These are phyloP conservation scores for Kodamaea laetipori DNA, from an alignment of 805 yeast genomes.

Conservation along the genomic window DNA sequence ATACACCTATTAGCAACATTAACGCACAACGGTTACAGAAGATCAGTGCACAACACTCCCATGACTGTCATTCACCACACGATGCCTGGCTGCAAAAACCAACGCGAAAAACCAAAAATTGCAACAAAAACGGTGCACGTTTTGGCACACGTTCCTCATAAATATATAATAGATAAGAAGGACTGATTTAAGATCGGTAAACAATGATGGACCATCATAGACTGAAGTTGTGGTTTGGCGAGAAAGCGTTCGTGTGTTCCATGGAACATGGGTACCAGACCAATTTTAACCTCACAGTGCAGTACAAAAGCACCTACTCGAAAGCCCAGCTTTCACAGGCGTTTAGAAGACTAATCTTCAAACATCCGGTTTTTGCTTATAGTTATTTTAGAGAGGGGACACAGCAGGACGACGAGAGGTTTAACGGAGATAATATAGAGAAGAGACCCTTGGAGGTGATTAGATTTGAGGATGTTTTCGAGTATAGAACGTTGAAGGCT, in stretches of 20 bases:
- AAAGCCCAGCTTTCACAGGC: slow-evolving; percentile 11
- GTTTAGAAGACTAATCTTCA: slow-evolving; percentile 8
- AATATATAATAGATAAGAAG: slow-evolving; percentile 6
- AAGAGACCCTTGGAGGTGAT: slow-evolving; percentile 7
- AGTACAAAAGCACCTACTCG: slow-evolving; percentile 4
- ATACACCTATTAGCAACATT: too few species aligned
- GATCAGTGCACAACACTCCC: too few species aligned
- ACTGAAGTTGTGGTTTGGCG: slow-evolving; percentile 12
- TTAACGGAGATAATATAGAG: slow-evolving; percentile 10
- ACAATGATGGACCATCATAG: slow-evolving; percentile 8
- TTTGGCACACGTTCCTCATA: slow-evolving; percentile 9
- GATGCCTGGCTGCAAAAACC: slow-evolving; percentile 4
- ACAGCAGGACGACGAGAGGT: slow-evolving; percentile 8
- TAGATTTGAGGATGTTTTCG: slow-evolving; percentile 10
- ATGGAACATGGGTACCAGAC: slow-evolving; percentile 12
- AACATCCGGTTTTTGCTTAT: slow-evolving; percentile 11
- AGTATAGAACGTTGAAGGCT: slow-evolving; percentile 1
- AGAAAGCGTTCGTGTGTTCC: slow-evolving; percentile 12
- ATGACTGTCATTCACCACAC: too few species aligned
- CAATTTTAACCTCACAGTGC: slow-evolving; percentile 10
- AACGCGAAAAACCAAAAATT: not conserved
- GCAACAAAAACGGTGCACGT: slow-evolving; percentile 7
- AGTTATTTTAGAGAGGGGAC: slow-evolving; percentile 11
- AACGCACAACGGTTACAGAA: too few species aligned
- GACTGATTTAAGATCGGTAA: not conserved